Evolutionary conservation across 768 basidiomycete species (phyloP).

Genomic region (Pleurotus eryngii): DNA sequence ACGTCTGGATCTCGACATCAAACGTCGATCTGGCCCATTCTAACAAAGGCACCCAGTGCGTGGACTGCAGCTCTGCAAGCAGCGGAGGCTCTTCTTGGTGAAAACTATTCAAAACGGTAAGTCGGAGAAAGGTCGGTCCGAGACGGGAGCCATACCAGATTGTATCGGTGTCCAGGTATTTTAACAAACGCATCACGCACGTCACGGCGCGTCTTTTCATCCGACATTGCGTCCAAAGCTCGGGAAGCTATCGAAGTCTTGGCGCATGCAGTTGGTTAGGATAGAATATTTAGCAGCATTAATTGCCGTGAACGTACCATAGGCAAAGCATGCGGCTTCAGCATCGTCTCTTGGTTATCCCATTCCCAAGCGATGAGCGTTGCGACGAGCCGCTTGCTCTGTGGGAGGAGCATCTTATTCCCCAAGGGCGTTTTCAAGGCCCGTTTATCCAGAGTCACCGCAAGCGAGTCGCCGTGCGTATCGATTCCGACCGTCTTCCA

Average conservation of each 20-base stretch:
- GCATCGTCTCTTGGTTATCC: conserved; percentile 83
- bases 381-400: conserved; percentile 68
- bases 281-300: background rate
- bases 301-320: conserved; percentile 52
- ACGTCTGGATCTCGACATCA: conserved; percentile 62
- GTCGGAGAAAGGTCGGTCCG: conserved; percentile 1
- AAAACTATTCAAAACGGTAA: conserved; percentile 50
- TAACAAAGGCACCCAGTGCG: conserved; percentile 87
- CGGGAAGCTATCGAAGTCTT: conserved; percentile 91
- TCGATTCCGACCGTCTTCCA: conserved; percentile 92
- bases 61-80: conserved; percentile 71
- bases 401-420: conserved; percentile 69
- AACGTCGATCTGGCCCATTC: conserved; percentile 73
- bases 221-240: conserved; percentile 76
- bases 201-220: conserved; percentile 51
- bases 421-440: conserved; percentile 87
- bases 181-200: conserved; percentile 73
- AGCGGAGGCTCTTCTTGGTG: conserved; percentile 74
- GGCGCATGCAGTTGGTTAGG: conserved; percentile 8
- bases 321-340: conserved; percentile 90
- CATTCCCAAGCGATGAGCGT: conserved; percentile 92
- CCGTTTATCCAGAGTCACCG: conserved; percentile 77
- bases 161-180: conserved; percentile 93
- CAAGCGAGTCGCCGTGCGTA: conserved; percentile 44
- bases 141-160: conserved; percentile 56